phyloP scores from a whole-genome alignment of 441 rosid species.

The Geranium incanum region DNA sequence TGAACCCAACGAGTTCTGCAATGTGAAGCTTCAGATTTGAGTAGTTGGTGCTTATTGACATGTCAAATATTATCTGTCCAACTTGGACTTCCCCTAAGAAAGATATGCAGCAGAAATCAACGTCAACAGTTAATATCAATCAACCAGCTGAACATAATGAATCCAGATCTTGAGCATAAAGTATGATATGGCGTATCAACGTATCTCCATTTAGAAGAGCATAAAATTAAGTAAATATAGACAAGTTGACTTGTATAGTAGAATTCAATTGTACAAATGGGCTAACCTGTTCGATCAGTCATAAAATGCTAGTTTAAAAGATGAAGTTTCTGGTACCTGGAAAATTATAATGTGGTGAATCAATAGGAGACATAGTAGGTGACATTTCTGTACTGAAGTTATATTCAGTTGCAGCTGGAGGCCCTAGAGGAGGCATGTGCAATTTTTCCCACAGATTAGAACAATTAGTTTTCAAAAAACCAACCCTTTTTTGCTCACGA shows the following conservation, averaged over 20 bases:
- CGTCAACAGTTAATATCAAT: slow-evolving; percentile 10
- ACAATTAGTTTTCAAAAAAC: slow-evolving; percentile 96
- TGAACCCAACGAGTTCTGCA: slow-evolving; percentile 37
- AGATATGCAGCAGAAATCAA: slow-evolving; percentile 7
- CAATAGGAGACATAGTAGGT: slow-evolving; percentile 33
- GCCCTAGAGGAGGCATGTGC: slow-evolving; percentile 35
- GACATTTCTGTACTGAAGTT: slow-evolving; percentile 30
- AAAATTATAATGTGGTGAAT: slow-evolving; percentile 25
- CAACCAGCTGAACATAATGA: neutral
- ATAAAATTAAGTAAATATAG: neutral
- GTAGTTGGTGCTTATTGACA: slow-evolving; percentile 41
- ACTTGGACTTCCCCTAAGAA: slow-evolving; percentile 39
- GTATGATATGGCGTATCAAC: neutral
- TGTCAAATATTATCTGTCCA: slow-evolving; percentile 53
- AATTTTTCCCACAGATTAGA: slow-evolving; percentile 80
- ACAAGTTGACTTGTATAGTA: neutral
- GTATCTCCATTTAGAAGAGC: neutral
- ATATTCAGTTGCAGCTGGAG: slow-evolving; percentile 31
- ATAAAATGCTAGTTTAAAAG: slow-evolving; percentile 14
- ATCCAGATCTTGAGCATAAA: neutral
- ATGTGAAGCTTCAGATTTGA: slow-evolving; percentile 48
- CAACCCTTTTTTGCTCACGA: slow-evolving; percentile 69
- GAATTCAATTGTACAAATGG: neutral
- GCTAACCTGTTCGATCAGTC: neutral
- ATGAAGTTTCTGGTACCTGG: slow-evolving; percentile 35